Base-by-base conservation (phyloP, 2,329 filamentous ascomycete species). In the Sphaerostilbella broomeana region DNA sequence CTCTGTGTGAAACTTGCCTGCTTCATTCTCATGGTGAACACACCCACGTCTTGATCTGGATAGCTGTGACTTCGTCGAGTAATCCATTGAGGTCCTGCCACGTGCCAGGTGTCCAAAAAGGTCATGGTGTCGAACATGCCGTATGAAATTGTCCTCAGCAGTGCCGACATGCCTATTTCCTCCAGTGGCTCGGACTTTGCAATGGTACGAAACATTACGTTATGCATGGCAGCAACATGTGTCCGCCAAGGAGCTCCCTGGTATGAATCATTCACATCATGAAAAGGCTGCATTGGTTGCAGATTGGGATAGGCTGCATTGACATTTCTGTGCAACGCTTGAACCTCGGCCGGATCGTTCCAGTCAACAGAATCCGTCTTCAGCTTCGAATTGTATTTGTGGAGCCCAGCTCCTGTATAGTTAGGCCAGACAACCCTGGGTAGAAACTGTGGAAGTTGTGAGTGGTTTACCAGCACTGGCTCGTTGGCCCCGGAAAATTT, bases 111-210 rank as follows among this genome's bases (percentile, higher is more conserved):
- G 6, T 40, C 19, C 8, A 50, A 32, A 16, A 44, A 41, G 1
- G 42, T 21, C 25, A 45, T 46, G 10, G 41, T 38, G 6, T 48
- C 21, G 28, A 30, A 35, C 40, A 51, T 48, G n/a, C 48, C 50
- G 25, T 52, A 51, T 4, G 50, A 47, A 4, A 48, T 24, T 15
- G 41, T 45, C 9, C 44, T 27, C 3, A 52, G 17, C 15, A 52
- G 21, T 12, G 42, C 30, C 2, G 20, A 16, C 35, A 51, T 49
- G 12, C 48, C 45, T 7, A 17, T 6, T 10, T 19, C 9, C 17
- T 39, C 15, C 4, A 43, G 11, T 8, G 12, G 8, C 6, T 21
- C 32, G 19, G 12, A 16, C 5, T 30, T 26, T 4, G 36, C 15
- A 9, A 50, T 18, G 11, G 33, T 40, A 15, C 36, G 22, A 7